Evolutionary conservation across 2,329 filamentous ascomycete genomes (phyloP).

Genomic region (Leptodontidium sp.): DNA sequence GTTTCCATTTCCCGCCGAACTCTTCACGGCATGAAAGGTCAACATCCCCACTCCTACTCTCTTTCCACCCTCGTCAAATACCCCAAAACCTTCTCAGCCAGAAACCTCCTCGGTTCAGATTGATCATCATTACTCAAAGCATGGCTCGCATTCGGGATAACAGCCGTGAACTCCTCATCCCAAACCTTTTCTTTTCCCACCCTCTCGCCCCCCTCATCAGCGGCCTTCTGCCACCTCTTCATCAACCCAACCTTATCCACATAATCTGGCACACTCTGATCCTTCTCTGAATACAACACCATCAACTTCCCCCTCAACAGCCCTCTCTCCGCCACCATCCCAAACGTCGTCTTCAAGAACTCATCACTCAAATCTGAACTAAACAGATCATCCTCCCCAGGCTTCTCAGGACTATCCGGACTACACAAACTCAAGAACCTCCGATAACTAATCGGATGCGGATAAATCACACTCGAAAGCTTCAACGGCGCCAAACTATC

Average conservation of each 20-base stretch:
- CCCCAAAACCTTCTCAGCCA: conserved; percentile 32
- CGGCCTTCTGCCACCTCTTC: conserved; percentile 40
- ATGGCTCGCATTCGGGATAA: conserved; percentile 58
- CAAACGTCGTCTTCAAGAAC: conserved; percentile 10
- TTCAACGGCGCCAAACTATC: conserved; percentile 3
- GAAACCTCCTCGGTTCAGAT: conserved; percentile 47
- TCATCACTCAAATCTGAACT: conserved; percentile 17
- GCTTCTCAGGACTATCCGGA: conserved; percentile 17
- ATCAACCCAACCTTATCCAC: conserved; percentile 16
- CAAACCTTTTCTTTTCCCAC: conserved; percentile 48
- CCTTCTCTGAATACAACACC: conserved; percentile 16
- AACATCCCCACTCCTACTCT: background rate
- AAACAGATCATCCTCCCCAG: conserved; percentile 13
- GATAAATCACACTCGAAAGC: conserved; percentile 1
- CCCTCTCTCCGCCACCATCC: conserved; percentile 47
- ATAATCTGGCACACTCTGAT: conserved; percentile 8
- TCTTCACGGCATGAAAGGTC: no score
- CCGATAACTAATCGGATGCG: conserved; percentile 19
- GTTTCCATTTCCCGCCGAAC: no score
- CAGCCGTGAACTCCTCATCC: conserved; percentile 56
- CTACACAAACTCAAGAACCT: conserved; percentile 6
- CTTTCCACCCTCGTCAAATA: conserved; percentile 24
- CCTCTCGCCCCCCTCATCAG: conserved; percentile 46
- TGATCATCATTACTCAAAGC: conserved; percentile 58
- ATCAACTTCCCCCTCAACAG: conserved; percentile 35